These are phyloP conservation scores for Ophiocordyceps unilateralis DNA, from an alignment of 2,329 filamentous ascomycete species.

Conservation along the genomic window DNA sequence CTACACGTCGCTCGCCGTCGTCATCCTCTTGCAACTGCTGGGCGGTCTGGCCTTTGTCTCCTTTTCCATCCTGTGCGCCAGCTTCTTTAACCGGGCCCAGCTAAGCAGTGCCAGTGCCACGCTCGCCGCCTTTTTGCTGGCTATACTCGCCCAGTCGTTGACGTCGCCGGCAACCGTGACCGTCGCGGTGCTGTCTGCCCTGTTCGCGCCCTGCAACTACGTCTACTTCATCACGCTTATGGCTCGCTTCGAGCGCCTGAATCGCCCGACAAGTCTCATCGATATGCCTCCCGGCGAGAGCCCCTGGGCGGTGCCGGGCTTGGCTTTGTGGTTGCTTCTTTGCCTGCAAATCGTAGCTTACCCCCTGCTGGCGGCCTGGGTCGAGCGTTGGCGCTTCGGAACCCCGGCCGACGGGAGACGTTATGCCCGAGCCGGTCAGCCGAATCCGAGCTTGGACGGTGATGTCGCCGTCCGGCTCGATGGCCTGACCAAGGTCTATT, in stretches of 20 bases:
- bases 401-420: constrained; percentile 47
- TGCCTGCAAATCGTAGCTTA: constrained; percentile 64
- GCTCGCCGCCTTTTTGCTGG: constrained; percentile 56
- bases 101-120: constrained; percentile 69
- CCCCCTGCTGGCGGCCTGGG: constrained; percentile 53
- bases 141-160: constrained; percentile 65
- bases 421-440: constrained; percentile 31
- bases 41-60: constrained; percentile 63
- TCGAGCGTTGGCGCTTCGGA: constrained; percentile 62
- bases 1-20: constrained; percentile 43
- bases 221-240: constrained; percentile 63
- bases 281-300: constrained; percentile 40
- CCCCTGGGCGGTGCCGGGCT: constrained; percentile 53
- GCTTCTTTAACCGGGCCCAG: constrained; percentile 76
- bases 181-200: constrained; percentile 51
- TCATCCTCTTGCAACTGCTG: constrained; percentile 59
- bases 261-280: constrained; percentile 41
- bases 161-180: constrained; percentile 42
- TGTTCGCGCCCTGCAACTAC: constrained; percentile 81
- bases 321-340: constrained; percentile 62
- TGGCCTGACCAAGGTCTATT: constrained; percentile 64
- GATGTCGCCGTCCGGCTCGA: constrained; percentile 49
- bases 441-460: constrained; percentile 12
- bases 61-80: constrained; percentile 63
- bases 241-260: constrained; percentile 56